Evolutionary conservation across 2,329 filamentous ascomycete genomes (phyloP).

Genomic region (Xylariaceae sp.): DNA sequence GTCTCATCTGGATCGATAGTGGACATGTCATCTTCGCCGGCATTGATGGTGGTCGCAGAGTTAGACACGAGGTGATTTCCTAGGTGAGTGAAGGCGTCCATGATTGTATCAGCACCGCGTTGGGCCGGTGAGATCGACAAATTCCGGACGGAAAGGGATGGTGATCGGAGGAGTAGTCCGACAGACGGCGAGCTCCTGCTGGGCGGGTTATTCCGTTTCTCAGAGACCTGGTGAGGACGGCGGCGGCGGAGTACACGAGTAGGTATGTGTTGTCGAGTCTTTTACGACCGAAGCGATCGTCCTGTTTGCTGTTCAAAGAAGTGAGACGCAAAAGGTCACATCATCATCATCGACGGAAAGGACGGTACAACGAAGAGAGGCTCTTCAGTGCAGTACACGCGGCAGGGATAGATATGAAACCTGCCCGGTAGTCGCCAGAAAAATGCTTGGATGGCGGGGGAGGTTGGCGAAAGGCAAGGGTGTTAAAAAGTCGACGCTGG

Average conservation of each 20-base stretch:
- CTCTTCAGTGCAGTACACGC: neutral
- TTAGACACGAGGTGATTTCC: slow-evolving; percentile 83
- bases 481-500: neutral
- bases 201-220: neutral
- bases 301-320: slow-evolving; percentile 12
- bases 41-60: slow-evolving; percentile 81
- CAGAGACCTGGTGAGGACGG: neutral
- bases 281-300: neutral
- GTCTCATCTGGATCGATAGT: slow-evolving; percentile 73
- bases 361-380: neutral
- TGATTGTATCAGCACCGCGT: slow-evolving; percentile 55
- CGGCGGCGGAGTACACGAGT: neutral
- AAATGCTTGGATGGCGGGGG: neutral
- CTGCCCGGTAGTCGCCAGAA: slow-evolving; percentile 3
- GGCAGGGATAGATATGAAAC: neutral
- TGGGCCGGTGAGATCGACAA: slow-evolving; percentile 21
- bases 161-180: neutral
- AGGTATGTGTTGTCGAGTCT: neutral
- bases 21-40: slow-evolving; percentile 69
- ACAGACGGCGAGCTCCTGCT: neutral
- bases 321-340: slow-evolving; percentile 22
- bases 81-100: slow-evolving; percentile 78
- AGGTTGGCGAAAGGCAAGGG: neutral
- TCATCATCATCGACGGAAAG: slow-evolving; percentile 25
- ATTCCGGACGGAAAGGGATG: neutral